phyloP scores from a whole-genome alignment of 2,329 filamentous ascomycete species.

The Periglandula ipomoeae region DNA sequence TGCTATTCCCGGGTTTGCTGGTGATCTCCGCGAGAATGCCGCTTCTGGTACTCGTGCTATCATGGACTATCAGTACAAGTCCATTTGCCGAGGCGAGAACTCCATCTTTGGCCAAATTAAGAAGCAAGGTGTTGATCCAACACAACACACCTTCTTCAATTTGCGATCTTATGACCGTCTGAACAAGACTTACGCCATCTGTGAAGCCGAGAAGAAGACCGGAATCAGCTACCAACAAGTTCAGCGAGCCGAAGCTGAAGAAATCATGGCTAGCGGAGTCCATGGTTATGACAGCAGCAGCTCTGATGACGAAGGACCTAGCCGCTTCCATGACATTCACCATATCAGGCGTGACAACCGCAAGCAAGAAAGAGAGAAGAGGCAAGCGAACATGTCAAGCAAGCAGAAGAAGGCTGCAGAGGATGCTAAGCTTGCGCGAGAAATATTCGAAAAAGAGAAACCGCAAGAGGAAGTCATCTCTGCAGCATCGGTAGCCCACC shows the following conservation, averaged over 20 bases:
- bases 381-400: constrained; percentile 2
- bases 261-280: constrained; percentile 71
- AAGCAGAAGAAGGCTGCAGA: constrained; percentile 26
- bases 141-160: constrained; percentile 86
- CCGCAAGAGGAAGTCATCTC: constrained; percentile 28
- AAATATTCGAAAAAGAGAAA: constrained; percentile 41
- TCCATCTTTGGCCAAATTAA: constrained; percentile 77
- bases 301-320: constrained; percentile 18
- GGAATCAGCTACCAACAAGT: constrained; percentile 80
- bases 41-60: constrained; percentile 84
- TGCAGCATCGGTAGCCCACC: constrained; percentile 52
- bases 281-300: constrained; percentile 43
- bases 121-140: constrained; percentile 66
- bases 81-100: constrained; percentile 81
- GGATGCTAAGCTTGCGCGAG: constrained; percentile 36
- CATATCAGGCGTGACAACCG: constrained; percentile 24
- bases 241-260: constrained; percentile 79
- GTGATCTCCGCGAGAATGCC: constrained; percentile 74
- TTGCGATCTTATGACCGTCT: constrained; percentile 86
- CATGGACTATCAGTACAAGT: constrained; percentile 99
- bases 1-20: constrained; percentile 86
- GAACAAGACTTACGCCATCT: constrained; percentile 67
- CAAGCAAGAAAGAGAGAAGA: constrained; percentile 13
- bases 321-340: constrained; percentile 4
- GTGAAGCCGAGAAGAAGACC: constrained; percentile 68